Base-by-base conservation (phyloP, 2,329 filamentous ascomycete genomes). In the Paecilomyces sp. region DNA sequence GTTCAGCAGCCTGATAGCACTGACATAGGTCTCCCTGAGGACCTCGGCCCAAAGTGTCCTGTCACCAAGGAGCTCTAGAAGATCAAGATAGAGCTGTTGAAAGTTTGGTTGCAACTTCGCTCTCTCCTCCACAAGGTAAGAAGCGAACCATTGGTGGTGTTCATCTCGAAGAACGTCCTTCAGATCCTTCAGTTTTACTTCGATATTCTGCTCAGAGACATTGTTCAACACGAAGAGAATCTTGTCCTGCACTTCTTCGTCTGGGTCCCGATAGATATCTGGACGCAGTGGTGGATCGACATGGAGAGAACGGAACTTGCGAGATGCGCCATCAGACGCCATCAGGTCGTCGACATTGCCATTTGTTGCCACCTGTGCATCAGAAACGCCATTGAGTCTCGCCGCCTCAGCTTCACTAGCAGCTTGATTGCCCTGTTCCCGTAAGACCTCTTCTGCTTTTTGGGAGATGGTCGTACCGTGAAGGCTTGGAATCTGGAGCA, bases 61-160 rank as follows among this genome's bases (percentile, higher is more conserved):
- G 71, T 94, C 87, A 65, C 90, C 85, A 66, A 97, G 91, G 34
- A 92, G 84, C 59, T 88, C 88, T 61, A 99, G 84, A 57, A 99
- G 84, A 67, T 96, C 90, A 56, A 97, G 83, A 71, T 99, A 99
- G 24, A 99, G 85, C 61, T 89, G 84, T 67, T 99, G 94, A 70
- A 95, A 97, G 74, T 99, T 99, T 5, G 93, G 92, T 72, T 99
- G 93, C 80, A 96, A 88, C 76, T 97, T 97, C 33, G 93, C 95
- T 54, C 95, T 91, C 72, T 97, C 91, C 70, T 97, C 93, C 2
- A 99, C 94, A 9, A 99, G 81, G 70, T 97, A 96, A 55, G 87
- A 88, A 6, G 95, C 94, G 70, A 99, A 99, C 94, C 94, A 99
- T 70, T 95, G 91, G 68, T 95, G 90, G 72, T 97, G 89, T 65